These are phyloP conservation scores for Colletotrichum paranaense DNA, from an alignment of 2,329 filamentous ascomycete genomes.

Conservation along the genomic window DNA sequence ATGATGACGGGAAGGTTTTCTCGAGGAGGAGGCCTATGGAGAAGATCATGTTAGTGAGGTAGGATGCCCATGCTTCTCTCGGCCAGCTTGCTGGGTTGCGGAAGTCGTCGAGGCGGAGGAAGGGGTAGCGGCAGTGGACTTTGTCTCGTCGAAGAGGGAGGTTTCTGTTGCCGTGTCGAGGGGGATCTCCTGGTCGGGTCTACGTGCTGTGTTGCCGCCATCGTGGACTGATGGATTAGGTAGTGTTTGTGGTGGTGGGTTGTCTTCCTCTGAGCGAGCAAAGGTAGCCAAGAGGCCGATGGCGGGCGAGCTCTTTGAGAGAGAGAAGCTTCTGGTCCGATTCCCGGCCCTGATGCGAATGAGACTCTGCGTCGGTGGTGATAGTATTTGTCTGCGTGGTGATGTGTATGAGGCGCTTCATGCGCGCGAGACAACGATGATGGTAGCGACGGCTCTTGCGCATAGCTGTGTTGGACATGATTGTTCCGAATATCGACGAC, in stretches of 20 bases:
- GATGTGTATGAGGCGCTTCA: not conserved
- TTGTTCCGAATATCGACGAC: not conserved
- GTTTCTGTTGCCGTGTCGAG: not conserved
- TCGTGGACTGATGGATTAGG: not conserved
- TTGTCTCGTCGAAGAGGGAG: slow-evolving; percentile 37
- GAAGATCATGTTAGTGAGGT: slow-evolving; percentile 43
- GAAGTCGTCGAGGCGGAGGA: slow-evolving; percentile 38
- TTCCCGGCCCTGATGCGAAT: not conserved
- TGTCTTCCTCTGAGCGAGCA: not conserved
- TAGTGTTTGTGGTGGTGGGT: not conserved
- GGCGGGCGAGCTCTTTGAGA: not conserved
- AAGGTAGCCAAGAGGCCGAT: not conserved
- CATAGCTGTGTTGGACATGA: slow-evolving; percentile 19
- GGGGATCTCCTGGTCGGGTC: not conserved
- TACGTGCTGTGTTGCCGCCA: not conserved
- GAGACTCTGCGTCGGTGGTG: not conserved
- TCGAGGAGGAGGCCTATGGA: slow-evolving; percentile 38
- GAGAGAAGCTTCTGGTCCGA: not conserved
- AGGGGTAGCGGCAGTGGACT: slow-evolving; percentile 42
- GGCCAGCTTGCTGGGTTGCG: slow-evolving; percentile 1
- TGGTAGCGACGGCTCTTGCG: not conserved
- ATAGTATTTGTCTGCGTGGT: not conserved
- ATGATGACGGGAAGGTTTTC: slow-evolving; percentile 19
- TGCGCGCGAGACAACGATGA: not conserved
- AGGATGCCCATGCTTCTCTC: slow-evolving; percentile 39